Conservation (phyloP, 2,329 filamentous ascomycete genomes). For the Drechmeria coniospora region DNA sequence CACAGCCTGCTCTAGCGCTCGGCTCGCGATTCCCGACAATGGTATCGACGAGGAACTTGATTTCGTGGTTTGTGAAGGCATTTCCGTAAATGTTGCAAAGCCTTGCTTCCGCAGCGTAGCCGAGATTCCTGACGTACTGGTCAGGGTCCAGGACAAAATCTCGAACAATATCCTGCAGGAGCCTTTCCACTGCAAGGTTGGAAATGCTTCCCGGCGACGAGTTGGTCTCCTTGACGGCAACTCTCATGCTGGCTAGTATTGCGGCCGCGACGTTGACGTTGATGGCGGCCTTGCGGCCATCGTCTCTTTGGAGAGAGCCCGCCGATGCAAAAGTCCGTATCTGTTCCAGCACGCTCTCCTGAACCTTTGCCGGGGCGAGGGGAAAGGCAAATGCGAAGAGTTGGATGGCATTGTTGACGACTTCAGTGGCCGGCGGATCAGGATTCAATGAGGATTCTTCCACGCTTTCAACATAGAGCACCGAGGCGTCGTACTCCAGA, state of each 20-base stretch:
- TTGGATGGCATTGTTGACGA: conserved; percentile 86
- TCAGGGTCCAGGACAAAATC: conserved; percentile 71
- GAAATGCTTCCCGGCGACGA: conserved; percentile 59
- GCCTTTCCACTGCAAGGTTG: conserved; percentile 61
- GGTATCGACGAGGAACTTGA: conserved; percentile 83
- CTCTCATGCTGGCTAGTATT: conserved; percentile 64
- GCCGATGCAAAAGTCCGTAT: conserved; percentile 80
- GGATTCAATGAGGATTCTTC: conserved; percentile 32
- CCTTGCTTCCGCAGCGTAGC: conserved; percentile 71
- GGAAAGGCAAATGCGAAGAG: conserved; percentile 86
- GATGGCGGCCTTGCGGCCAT: conserved; percentile 78
- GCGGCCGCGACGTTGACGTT: conserved; percentile 79
- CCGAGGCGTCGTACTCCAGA: conserved; percentile 76
- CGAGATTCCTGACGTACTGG: conserved; percentile 70
- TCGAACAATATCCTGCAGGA: conserved; percentile 60
- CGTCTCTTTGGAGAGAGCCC: conserved; percentile 65
- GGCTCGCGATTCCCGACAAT: conserved; percentile 91
- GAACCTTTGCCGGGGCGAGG: conserved; percentile 75
- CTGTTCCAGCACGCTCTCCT: conserved; percentile 92
- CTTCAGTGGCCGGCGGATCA: conserved; percentile 78
- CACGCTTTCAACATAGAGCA: conserved; percentile 48
- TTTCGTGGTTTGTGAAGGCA: conserved; percentile 72
- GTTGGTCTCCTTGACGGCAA: conserved; percentile 66
- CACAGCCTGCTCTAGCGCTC: conserved; percentile 82
- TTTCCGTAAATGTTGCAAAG: conserved; percentile 78